These are phyloP conservation scores for Naganishia sp. DNA, from an alignment of 1,284 basidiomycete species.

Conservation along the genomic window DNA sequence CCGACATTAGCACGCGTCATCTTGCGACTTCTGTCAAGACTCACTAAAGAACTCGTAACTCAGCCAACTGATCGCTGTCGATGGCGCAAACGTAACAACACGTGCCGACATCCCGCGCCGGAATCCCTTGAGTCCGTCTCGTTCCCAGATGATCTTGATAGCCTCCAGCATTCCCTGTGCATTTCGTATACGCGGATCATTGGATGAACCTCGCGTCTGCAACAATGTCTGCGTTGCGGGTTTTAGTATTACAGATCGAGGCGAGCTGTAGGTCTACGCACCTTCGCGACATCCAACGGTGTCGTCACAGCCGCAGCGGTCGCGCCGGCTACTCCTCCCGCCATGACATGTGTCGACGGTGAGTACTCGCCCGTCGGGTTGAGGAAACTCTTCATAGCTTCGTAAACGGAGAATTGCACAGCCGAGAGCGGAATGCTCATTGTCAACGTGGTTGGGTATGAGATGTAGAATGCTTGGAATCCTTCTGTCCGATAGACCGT, in stretches of 20 bases:
- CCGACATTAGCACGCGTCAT: not conserved
- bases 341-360: slow-evolving; percentile 83
- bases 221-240: slow-evolving; percentile 56
- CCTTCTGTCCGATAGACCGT: slow-evolving; percentile 86
- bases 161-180: slow-evolving; percentile 86
- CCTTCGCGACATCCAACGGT: slow-evolving; percentile 96
- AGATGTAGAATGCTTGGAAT: slow-evolving; percentile 90
- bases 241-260: not conserved
- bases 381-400: slow-evolving; percentile 82
- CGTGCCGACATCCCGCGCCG: slow-evolving; percentile 84
- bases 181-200: slow-evolving; percentile 78
- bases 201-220: slow-evolving; percentile 85
- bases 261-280: slow-evolving; percentile 33
- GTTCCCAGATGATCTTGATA: slow-evolving; percentile 78
- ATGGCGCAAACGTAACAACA: slow-evolving; percentile 93
- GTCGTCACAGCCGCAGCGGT: slow-evolving; percentile 95
- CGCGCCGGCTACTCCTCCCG: slow-evolving; percentile 89
- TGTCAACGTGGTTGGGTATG: slow-evolving; percentile 94
- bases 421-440: slow-evolving; percentile 99
- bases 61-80: slow-evolving; percentile 96
- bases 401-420: slow-evolving; percentile 96
- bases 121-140: slow-evolving; percentile 85
- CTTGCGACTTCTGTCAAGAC: not conserved
- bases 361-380: slow-evolving; percentile 88
- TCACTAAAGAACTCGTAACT: slow-evolving; percentile 87